A percentile compares a stretch with the other conserved stretches of the same genome.
These are phyloP conservation scores for Cicer chorassanicum DNA, from an alignment of 306 rosid species.

Conservation along the genomic window DNA sequence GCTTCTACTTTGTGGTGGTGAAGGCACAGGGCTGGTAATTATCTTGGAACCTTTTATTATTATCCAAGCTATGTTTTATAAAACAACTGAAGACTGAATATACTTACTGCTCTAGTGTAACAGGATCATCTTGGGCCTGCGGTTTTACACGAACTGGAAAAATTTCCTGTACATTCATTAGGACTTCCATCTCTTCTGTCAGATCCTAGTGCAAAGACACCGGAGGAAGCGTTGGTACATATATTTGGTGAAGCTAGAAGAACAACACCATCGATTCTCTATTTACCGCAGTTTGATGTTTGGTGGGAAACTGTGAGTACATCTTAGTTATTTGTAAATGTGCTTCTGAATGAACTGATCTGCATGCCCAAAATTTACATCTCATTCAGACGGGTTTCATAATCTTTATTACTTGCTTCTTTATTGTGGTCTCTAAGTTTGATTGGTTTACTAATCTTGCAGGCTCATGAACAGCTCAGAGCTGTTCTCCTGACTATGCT, in stretches of 20 bases:
- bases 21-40: slow-evolving; percentile 97
- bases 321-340: slow-evolving; percentile 28
- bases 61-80: slow-evolving; percentile 35
- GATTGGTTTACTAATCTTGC: slow-evolving; percentile 49
- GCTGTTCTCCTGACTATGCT: slow-evolving; percentile 88
- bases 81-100: slow-evolving; percentile 61
- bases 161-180: slow-evolving; percentile 91
- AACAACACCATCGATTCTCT: slow-evolving; percentile 92
- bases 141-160: slow-evolving; percentile 93
- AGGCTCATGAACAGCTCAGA: slow-evolving; percentile 96
- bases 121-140: slow-evolving; percentile 99
- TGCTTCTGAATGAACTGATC: slow-evolving; percentile 37
- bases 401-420: slow-evolving; percentile 25
- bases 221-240: slow-evolving; percentile 97
- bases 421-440: slow-evolving; percentile 41
- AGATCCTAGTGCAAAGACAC: slow-evolving; percentile 98
- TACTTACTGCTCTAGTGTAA: slow-evolving; percentile 97
- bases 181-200: slow-evolving; percentile 95
- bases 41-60: slow-evolving; percentile 53
- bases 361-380: slow-evolving; percentile 33
- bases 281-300: slow-evolving; percentile 86
- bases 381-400: slow-evolving; percentile 23
- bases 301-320: slow-evolving; percentile 99
- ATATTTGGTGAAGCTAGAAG: slow-evolving; percentile 98
- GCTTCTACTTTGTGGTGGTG: slow-evolving; percentile 88